Conservation (phyloP, 495 filamentous ascomycete species). For the Penicillium manginii region DNA sequence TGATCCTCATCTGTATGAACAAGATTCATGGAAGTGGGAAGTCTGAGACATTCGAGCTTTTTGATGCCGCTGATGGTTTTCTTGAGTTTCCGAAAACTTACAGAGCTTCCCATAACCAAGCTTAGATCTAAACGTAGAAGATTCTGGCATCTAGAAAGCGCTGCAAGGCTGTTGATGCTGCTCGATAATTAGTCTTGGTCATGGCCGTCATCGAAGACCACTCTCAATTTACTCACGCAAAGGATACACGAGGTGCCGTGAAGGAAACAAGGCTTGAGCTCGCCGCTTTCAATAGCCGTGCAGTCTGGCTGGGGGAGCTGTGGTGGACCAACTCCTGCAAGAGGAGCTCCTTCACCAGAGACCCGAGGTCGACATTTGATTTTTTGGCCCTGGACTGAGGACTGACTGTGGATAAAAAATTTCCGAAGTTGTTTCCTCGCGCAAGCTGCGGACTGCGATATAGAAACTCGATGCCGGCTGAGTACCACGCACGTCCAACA, state of each 20-base stretch:
- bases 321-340: slow-evolving; percentile 67
- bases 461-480: slow-evolving; percentile 55
- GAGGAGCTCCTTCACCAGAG: slow-evolving; percentile 59
- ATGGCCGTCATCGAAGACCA: no score
- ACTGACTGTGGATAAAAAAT: slow-evolving; percentile 65
- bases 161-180: slow-evolving; percentile 63
- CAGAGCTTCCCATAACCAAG: slow-evolving; percentile 54
- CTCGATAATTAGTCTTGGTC: neutral
- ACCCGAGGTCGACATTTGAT: slow-evolving; percentile 53
- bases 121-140: slow-evolving; percentile 62
- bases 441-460: slow-evolving; percentile 56
- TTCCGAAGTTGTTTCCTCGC: slow-evolving; percentile 55
- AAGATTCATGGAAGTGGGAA: slow-evolving; percentile 55
- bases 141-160: slow-evolving; percentile 62
- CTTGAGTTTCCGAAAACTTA: slow-evolving; percentile 56
- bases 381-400: slow-evolving; percentile 59
- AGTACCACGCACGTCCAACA: slow-evolving; percentile 68
- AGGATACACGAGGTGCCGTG: slow-evolving; percentile 66
- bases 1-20: slow-evolving; percentile 22
- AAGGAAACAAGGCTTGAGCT: slow-evolving; percentile 63
- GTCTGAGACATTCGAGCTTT: slow-evolving; percentile 52
- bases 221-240: slow-evolving; percentile 30
- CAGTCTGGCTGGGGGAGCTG: slow-evolving; percentile 65
- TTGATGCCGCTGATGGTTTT: slow-evolving; percentile 53
- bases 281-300: slow-evolving; percentile 62